A percentile compares a stretch with the other conserved stretches of the same genome.
Evolutionary conservation across 768 basidiomycete species (phyloP).

Genomic region (Collybia sordida): DNA sequence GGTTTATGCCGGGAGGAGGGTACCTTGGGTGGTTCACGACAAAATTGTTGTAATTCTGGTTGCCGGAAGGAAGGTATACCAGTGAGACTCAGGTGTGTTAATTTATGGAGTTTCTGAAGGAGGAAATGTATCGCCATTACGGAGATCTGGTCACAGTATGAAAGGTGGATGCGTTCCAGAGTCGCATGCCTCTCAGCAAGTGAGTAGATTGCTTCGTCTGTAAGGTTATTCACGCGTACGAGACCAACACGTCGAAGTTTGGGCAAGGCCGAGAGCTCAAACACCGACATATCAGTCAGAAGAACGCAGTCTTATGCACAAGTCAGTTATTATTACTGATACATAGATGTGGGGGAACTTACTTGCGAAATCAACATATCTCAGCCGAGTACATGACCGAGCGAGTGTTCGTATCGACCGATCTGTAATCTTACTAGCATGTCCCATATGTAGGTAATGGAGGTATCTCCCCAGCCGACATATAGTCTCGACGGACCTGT

Average conservation of each 20-base stretch:
- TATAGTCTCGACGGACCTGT: constrained; percentile 79
- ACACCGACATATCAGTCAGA: constrained; percentile 92
- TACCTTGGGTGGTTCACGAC: constrained; percentile 84
- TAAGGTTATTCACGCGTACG: constrained; percentile 89
- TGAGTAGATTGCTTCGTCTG: constrained; percentile 90
- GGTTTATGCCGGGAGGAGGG: constrained; percentile 15
- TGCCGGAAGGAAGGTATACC: constrained; percentile 92
- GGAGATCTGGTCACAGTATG: constrained; percentile 94
- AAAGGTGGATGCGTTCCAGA: constrained; percentile 93
- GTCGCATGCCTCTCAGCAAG: constrained; percentile 84
- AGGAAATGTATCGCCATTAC: constrained; percentile 91
- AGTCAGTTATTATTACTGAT: constrained; percentile 13
- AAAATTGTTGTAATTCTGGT: constrained; percentile 84
- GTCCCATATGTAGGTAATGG: constrained; percentile 94
- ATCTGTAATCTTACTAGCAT: constrained; percentile 89
- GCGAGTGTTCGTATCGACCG: constrained; percentile 82
- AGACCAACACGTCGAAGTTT: constrained; percentile 94
- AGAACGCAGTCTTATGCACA: constrained; percentile 67
- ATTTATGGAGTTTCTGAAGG: constrained; percentile 81
- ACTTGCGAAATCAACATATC: constrained; percentile 98
- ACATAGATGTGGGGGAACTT: constrained; percentile 27
- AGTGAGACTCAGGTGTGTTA: constrained; percentile 96
- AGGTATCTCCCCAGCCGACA: constrained; percentile 87
- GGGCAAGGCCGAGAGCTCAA: constrained; percentile 83
- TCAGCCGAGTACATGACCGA: constrained; percentile 80